Evolutionary conservation across 768 basidiomycete species (phyloP).

Genomic region (Mycena galopus): DNA sequence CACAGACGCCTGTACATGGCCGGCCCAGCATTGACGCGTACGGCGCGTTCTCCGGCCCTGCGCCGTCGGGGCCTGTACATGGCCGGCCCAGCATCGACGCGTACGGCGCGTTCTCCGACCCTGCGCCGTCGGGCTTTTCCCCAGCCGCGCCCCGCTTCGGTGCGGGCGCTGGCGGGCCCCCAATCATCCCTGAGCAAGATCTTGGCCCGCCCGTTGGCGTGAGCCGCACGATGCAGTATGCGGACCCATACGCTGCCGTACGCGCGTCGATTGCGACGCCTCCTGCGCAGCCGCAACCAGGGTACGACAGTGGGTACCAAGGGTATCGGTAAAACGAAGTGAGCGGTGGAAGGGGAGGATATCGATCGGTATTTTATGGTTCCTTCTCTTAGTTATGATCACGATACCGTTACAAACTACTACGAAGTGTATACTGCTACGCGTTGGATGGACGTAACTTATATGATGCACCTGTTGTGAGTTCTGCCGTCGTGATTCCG

Average conservation of each 20-base stretch:
- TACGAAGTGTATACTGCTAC: constrained; percentile 20
- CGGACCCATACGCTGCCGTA: constrained; percentile 89
- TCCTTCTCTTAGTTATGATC: constrained; percentile 15
- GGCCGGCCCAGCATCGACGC: no score
- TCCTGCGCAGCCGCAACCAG: constrained; percentile 55
- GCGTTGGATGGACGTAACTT: constrained; percentile 22
- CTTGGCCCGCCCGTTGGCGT: constrained; percentile 62
- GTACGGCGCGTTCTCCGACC: no score
- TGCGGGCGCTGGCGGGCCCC: constrained; percentile 45
- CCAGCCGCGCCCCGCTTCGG: constrained; percentile 48
- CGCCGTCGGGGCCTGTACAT: no score
- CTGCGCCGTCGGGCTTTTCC: constrained; percentile 81
- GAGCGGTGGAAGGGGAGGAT: constrained; percentile 14
- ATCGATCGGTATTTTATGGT: constrained; percentile 16
- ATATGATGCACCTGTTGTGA: constrained; percentile 24
- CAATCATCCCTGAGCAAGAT: constrained; percentile 58
- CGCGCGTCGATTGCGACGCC: constrained; percentile 66
- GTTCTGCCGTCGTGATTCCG: no score
- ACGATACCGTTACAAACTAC: constrained; percentile 27
- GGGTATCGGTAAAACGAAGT: constrained; percentile 57
- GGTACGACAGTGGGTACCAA: constrained; percentile 64
- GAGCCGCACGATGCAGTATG: constrained; percentile 94
- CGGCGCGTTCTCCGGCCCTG: constrained; percentile 92
- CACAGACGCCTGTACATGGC: constrained; percentile 45
- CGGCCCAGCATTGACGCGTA: constrained; percentile 89